phyloP scores from a whole-genome alignment of 352 stramenopile species.

The Aphanomyces astaci region DNA sequence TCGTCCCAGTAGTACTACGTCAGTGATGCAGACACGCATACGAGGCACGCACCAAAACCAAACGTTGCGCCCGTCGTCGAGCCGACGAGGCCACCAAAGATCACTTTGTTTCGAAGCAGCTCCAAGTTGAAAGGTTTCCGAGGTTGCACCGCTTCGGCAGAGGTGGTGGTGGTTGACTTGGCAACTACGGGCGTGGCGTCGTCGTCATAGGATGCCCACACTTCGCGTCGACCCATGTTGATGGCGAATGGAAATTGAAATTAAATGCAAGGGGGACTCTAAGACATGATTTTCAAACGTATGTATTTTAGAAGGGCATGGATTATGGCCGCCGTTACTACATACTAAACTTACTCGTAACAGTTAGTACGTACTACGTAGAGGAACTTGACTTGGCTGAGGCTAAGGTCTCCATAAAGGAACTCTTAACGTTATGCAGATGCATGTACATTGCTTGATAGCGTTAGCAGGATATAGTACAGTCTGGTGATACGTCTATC shows the following conservation, averaged over 20 bases:
- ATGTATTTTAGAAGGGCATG: background rate
- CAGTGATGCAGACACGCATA: background rate
- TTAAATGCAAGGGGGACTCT: background rate
- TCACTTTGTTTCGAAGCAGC: constrained; percentile 55
- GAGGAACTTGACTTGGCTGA: too few relatives aligned
- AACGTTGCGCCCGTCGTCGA: constrained; percentile 73
- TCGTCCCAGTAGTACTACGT: background rate
- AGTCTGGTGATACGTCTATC: too few relatives aligned
- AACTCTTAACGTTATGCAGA: too few relatives aligned
- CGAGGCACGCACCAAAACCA: constrained; percentile 43
- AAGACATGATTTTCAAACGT: background rate
- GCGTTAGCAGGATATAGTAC: too few relatives aligned
- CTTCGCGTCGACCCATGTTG: constrained; percentile 67
- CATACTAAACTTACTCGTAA: too few relatives aligned
- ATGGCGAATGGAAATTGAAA: background rate
- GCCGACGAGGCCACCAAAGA: constrained; percentile 70
- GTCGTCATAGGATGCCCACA: constrained; percentile 73
- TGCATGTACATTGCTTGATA: too few relatives aligned
- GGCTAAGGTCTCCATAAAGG: too few relatives aligned
- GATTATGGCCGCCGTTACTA: background rate
- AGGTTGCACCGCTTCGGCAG: constrained; percentile 14
- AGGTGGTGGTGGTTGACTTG: constrained; percentile 23
- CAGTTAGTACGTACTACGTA: too few relatives aligned
- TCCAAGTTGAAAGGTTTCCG: constrained; percentile 36
- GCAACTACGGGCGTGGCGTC: background rate